phyloP scores from a whole-genome alignment of 2,329 filamentous ascomycete genomes.

The Thermomyces lanuginosus region DNA sequence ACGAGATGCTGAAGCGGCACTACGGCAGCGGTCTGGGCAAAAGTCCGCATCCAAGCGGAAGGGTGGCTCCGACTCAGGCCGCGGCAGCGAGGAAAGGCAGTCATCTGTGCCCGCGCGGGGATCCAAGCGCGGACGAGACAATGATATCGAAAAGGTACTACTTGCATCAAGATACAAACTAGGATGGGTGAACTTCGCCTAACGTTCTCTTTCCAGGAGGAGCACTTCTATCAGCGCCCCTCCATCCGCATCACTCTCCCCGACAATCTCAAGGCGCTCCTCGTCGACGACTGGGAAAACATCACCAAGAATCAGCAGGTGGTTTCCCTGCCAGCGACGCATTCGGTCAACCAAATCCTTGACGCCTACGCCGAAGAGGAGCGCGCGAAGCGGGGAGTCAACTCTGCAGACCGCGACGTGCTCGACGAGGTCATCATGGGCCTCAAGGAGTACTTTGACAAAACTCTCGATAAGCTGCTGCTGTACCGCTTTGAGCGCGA shows the following conservation, averaged over 20 bases:
- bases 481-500: constrained; percentile 87
- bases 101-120: constrained; percentile 28
- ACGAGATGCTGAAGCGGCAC: constrained; percentile 24
- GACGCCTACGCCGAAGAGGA: constrained; percentile 63
- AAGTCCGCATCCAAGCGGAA: constrained; percentile 25
- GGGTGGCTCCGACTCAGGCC: constrained; percentile 26
- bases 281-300: constrained; percentile 98
- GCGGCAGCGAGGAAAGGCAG: constrained; percentile 31
- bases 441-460: constrained; percentile 86
- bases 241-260: constrained; percentile 76
- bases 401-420: constrained; percentile 55
- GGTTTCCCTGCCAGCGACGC: constrained; percentile 62
- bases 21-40: constrained; percentile 17
- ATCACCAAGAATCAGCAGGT: constrained; percentile 89
- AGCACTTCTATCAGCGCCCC: constrained; percentile 66
- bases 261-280: constrained; percentile 74
- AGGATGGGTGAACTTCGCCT: background rate
- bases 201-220: constrained; percentile 47
- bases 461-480: constrained; percentile 69
- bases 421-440: constrained; percentile 79
- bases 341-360: constrained; percentile 61
- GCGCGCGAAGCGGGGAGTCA: constrained; percentile 49
- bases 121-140: constrained; percentile 30
- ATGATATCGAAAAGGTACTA: constrained; percentile 32
- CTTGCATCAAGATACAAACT: background rate